Base-by-base conservation (phyloP, 371 early-diverging fungal species). In the Actinomortierella wolfii region DNA sequence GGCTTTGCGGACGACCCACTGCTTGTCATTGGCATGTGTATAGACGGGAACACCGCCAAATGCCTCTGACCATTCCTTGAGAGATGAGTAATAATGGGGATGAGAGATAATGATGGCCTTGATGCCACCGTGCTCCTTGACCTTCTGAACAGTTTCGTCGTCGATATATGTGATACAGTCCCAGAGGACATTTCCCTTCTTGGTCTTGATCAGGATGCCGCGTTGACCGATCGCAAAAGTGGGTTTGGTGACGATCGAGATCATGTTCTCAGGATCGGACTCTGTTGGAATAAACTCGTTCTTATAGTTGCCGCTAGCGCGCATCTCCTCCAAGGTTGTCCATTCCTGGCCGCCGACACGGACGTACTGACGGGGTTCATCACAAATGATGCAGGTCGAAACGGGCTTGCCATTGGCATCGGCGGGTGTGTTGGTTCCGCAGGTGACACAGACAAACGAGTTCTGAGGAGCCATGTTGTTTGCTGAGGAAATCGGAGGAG, bases 101-200 rank as follows among this genome's bases (percentile, higher is more conserved):
- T 75, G 75, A 0, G 68, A 68, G 24, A 75, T 64, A 18, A 75
- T 56, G 23, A 75, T 68, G 0, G 75, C 75, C 56, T 57, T 57
- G 45, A 75, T 51, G 0, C 64, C 68, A 1, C 75, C 75, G 18
- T 59, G 61, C 13, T 42, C 54, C 41, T 75, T 58, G 56, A 75
- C 55, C 7, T 48, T 45, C 26, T 49, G 25, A 23, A 75, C 45
- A 5, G 75, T 63, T 17, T 54, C 75, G 5, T 59, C 51, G 42
- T 75, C 75, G 39, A 75, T 55, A 28, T 64, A 57, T 39, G 69
- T 63, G 50, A 68, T 61, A 17, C 67, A 75, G 15, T 75, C 75
- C 67, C 67, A 75, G 43, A 75, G 61, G 41, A 75, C 25, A 39
- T 61, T 62, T 5, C 74, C 68, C 21, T 62, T 48, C 17, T 68